Evolutionary conservation across 345 rosid genomes (phyloP).

Genomic region (Bruguiera parviflora): DNA sequence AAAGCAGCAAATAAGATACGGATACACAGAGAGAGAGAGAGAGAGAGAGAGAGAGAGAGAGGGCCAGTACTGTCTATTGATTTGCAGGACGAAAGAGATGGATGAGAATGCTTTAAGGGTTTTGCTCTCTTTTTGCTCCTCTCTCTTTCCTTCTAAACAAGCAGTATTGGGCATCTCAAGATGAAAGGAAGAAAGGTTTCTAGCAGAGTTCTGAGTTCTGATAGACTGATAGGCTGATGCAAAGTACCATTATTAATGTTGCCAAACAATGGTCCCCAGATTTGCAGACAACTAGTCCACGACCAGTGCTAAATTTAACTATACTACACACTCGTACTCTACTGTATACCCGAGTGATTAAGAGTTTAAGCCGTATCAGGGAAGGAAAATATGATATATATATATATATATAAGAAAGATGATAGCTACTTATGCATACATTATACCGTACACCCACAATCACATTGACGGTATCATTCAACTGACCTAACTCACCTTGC

Average conservation of each 20-base stretch:
- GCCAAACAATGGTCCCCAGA: constrained; percentile 28
- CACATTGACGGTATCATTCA: too few species aligned
- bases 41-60: neutral
- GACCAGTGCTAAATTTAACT: neutral
- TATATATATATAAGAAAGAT: too few species aligned
- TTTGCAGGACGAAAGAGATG: constrained; percentile 32
- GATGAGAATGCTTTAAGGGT: constrained; percentile 31
- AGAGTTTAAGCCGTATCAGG: too few species aligned
- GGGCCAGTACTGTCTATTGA: constrained; percentile 2
- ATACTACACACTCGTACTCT: neutral
- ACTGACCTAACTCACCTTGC: too few species aligned
- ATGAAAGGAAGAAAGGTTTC: constrained; percentile 22
- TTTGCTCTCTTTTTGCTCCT: neutral
- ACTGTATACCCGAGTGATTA: too few species aligned
- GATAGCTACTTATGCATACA: too few species aligned
- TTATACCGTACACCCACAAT: too few species aligned
- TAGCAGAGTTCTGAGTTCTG: constrained; percentile 21
- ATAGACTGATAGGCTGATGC: constrained; percentile 8
- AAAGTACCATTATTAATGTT: constrained; percentile 15
- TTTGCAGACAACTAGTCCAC: neutral
- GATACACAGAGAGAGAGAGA: too few species aligned
- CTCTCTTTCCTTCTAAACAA: constrained; percentile 10
- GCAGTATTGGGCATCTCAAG: constrained; percentile 29
- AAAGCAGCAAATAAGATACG: too few species aligned
- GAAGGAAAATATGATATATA: too few species aligned